Evolutionary conservation across 2,329 filamentous ascomycete genomes (phyloP), one percentile per base, ranked within the genome.

Genomic region (Daldinia sp.): DNA sequence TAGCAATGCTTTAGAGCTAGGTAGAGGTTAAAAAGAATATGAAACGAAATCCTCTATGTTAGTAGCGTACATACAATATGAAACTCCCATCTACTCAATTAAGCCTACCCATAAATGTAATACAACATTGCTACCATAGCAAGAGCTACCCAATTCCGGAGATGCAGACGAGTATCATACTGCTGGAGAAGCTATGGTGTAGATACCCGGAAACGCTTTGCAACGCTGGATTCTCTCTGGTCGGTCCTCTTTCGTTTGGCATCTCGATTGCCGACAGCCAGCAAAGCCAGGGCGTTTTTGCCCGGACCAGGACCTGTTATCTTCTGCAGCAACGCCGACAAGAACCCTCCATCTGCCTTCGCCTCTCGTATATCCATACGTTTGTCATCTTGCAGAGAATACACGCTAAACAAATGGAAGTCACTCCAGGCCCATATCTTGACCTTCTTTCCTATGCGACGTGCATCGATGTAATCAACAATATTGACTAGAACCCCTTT

Each of bases 391-490:
- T 51, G n/a, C 1, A 76, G 56, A 1, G 72, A 69, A 50, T 77
- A 77, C 3, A 4, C 6, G 15, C 42, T 65, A 48, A 77, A 77
- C 1, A 28, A 37, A 0, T 64, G 42, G 53, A 74, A 77, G 35
- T 70, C 51, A 0, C 57, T 7, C 41, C 70, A 72, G 0, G 42
- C 44, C 74, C 74, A 77, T 23, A 75, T 68, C 23, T 72, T 60
- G 23, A 76, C 56, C n/a, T 61, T 58, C n/a, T 57, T 69, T 4
- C 50, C 62, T 18, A 60, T 41, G 6, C 74, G 72, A 50, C 63
- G 70, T 2, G 73, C 71, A 23, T 75, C 68, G 18, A 77, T 69
- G 33, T 73, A 77, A 66, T 77, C 74, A n/a, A 75, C 51, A n/a
- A 77, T 77, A 55, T 77, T 77, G 58, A 76, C 71, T 4, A 74